These are phyloP conservation scores for Tolypocladium nubicola DNA, from an alignment of 2,329 filamentous ascomycete genomes.

Conservation along the genomic window DNA sequence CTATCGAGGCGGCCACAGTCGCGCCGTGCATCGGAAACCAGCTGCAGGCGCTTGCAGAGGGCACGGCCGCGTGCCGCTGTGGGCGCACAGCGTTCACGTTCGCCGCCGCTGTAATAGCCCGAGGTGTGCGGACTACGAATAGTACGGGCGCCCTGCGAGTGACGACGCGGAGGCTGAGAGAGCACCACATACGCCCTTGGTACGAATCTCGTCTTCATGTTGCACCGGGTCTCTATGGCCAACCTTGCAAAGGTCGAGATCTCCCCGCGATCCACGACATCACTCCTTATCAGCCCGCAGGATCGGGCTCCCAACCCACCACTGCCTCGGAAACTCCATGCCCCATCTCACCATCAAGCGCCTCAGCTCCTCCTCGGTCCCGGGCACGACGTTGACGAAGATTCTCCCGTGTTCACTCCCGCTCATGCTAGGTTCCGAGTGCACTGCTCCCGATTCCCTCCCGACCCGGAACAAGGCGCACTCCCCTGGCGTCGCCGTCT, in stretches of 20 bases:
- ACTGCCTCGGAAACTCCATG: neutral
- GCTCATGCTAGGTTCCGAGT: neutral
- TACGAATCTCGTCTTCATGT: neutral
- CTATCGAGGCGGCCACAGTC: neutral
- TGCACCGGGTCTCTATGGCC: neutral
- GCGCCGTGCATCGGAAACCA: neutral
- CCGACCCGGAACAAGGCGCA: neutral
- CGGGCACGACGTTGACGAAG: neutral
- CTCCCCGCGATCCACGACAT: neutral
- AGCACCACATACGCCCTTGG: neutral
- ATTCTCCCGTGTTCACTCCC: neutral
- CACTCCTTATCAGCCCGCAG: neutral
- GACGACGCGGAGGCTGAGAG: neutral
- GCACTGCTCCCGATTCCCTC: neutral
- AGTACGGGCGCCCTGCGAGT: neutral
- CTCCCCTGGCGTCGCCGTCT: neutral
- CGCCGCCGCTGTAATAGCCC: neutral
- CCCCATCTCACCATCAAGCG: neutral
- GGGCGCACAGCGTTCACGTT: neutral
- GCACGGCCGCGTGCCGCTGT: neutral
- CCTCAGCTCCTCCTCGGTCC: neutral
- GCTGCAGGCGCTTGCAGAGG: neutral
- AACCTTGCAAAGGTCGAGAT: neutral
- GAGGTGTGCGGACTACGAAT: neutral
- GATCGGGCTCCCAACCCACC: neutral